phyloP scores from a whole-genome alignment of 345 rosid genomes.

The Anacardium occidentale region DNA sequence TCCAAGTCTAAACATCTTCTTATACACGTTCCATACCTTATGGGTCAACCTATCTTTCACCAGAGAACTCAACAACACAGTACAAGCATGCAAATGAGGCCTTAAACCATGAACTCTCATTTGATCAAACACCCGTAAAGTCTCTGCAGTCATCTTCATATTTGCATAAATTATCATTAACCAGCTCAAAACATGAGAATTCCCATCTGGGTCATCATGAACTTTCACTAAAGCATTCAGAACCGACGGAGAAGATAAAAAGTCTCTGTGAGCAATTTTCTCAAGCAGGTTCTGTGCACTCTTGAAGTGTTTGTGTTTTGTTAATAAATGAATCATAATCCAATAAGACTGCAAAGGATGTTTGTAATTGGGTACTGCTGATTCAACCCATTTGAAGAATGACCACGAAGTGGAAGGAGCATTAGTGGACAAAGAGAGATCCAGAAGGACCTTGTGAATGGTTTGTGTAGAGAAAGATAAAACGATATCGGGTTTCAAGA shows the following conservation, averaged over 20 bases:
- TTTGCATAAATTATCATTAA: conserved; percentile 61
- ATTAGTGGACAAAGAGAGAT: conserved; percentile 34
- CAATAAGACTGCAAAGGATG: conserved; percentile 72
- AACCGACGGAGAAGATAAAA: conserved; percentile 68
- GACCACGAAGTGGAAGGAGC: conserved; percentile 53
- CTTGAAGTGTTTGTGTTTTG: conserved; percentile 63
- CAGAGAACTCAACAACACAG: conserved; percentile 68
- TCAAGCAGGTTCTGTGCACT: conserved; percentile 78
- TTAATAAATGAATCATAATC: conserved; percentile 72
- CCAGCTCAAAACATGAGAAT: conserved; percentile 87
- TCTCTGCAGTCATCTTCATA: conserved; percentile 61
- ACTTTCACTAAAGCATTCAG: conserved; percentile 52
- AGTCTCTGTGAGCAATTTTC: conserved; percentile 65
- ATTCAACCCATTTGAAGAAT: conserved; percentile 59
- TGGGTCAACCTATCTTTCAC: conserved; percentile 69
- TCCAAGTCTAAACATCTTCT: conserved; percentile 74
- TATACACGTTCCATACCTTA: conserved; percentile 72
- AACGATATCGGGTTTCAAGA: conserved; percentile 38
- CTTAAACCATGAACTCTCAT: conserved; percentile 48
- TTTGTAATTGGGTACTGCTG: conserved; percentile 38
- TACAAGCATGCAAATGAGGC: conserved; percentile 89
- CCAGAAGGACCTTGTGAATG: conserved; percentile 49
- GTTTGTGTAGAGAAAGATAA: conserved; percentile 42
- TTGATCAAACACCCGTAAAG: conserved; percentile 71
- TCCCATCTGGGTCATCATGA: conserved; percentile 59